phyloP scores from a whole-genome alignment of 2,329 filamentous ascomycete species.

The Leptographium lundbergii region DNA sequence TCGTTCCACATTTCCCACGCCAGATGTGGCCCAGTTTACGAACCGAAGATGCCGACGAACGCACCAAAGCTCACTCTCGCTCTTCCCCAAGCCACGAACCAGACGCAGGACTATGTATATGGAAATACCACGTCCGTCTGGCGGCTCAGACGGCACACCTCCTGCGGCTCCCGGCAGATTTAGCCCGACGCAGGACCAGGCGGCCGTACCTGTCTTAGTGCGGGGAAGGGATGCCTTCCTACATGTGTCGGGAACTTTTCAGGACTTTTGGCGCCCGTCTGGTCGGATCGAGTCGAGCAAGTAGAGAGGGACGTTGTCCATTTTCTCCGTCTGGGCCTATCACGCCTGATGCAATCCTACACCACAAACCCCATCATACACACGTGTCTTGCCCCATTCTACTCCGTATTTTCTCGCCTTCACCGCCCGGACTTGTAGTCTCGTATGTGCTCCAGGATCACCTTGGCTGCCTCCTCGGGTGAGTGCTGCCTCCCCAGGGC shows the following conservation, averaged over 20 bases:
- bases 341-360: not conserved
- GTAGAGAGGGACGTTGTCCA: no score
- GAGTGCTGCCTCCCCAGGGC: slow-evolving; percentile 91
- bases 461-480: slow-evolving; percentile 67
- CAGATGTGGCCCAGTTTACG: not conserved
- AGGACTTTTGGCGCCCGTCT: no score
- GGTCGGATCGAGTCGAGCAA: no score
- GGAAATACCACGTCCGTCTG: not conserved
- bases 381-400: not conserved
- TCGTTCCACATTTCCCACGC: not conserved
- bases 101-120: no score
- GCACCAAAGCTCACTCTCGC: no score
- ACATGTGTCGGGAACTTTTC: not conserved
- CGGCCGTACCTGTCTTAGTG: not conserved
- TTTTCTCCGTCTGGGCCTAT: no score
- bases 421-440: slow-evolving; percentile 28
- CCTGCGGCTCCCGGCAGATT: not conserved
- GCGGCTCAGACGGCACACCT: not conserved
- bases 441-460: slow-evolving; percentile 78
- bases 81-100: no score
- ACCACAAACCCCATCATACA: not conserved
- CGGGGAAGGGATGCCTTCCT: not conserved
- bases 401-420: not conserved
- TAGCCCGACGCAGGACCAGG: not conserved
- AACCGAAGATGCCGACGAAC: not conserved